These are phyloP conservation scores for Orbilia javanica DNA, from an alignment of 2,329 filamentous ascomycete genomes.

Conservation along the genomic window DNA sequence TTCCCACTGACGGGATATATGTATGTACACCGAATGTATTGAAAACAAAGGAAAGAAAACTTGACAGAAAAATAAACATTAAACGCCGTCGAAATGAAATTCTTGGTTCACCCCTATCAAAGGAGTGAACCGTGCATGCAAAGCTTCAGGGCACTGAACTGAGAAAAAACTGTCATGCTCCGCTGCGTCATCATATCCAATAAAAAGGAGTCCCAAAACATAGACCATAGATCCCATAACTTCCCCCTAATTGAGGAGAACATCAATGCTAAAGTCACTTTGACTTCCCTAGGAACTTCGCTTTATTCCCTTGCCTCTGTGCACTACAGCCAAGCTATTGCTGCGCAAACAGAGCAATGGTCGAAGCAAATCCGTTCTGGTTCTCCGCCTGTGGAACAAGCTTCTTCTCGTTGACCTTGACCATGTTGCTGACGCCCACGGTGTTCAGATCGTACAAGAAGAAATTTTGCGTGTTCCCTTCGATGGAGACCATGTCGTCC, in stretches of 20 bases:
- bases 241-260: background rate
- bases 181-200: background rate
- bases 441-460: constrained; percentile 68
- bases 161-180: background rate
- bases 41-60: constrained; percentile 1
- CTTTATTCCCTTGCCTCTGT: constrained; percentile 36
- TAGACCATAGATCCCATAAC: background rate
- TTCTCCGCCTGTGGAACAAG: constrained; percentile 46
- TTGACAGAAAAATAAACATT: constrained; percentile 6
- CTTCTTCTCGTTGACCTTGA: constrained; percentile 44
- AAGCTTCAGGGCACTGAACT: constrained; percentile 3
- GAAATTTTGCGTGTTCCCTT: constrained; percentile 63
- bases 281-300: background rate
- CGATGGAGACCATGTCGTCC: constrained; percentile 60
- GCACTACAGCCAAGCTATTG: constrained; percentile 46
- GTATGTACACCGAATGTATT: constrained; percentile 40
- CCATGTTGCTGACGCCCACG: constrained; percentile 64
- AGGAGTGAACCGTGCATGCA: constrained; percentile 8
- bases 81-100: constrained; percentile 33
- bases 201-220: background rate
- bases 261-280: background rate
- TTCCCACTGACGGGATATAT: constrained; percentile 1
- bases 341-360: constrained; percentile 55
- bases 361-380: constrained; percentile 53
- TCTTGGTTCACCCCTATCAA: constrained; percentile 29